Evolutionary conservation across 2,329 filamentous ascomycete genomes (phyloP), one percentile per base, ranked within the genome.

Genomic region (Pseudopyricularia javanii): DNA sequence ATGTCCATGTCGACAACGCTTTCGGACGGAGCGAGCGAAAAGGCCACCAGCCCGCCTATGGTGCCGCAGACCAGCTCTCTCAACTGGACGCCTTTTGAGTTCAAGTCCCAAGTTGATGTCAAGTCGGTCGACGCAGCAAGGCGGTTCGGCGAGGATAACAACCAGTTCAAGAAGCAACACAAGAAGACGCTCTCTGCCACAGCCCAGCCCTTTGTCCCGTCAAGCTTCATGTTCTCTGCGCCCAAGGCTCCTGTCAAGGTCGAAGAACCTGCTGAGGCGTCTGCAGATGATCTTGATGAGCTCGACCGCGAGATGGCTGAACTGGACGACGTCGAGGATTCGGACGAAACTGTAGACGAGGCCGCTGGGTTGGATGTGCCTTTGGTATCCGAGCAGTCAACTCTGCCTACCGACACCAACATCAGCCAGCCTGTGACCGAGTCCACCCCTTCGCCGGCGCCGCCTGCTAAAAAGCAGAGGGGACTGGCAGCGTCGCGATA

Each of bases 101-200:
- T 83, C 58, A 74, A 76, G 26, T 74, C 66, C 3, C 69, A 71
- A 32, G 54, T 60, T 2, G 76, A 79, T 3, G 64, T 75, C 9
- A 69, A 69, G 28, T 70, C 67, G 55, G 81, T 82, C 60, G 73
- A 75, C 56, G 70, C 74, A 49, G 74, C 78, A 2, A 69, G 71
- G 26, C 74, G 74, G 1, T 74, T 76, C 55, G 71, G 70, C 12
- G 71, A 75, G 2, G 69, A 71, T 15, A 59, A 54, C 9, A 14
- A 37, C 14, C 28, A 30, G 28, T 68, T 74, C 59, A 62, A 68
- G 57, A 71, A 71, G 53, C 64, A 70, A 52, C 69, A 78, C 62
- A 73, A 73, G 58, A 76, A 75, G 58, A 81, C 81, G 4, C 71
- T 91, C 24, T 91, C 87, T 34, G 84, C 86, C 4, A 75, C 80